These are phyloP conservation scores for Capronia americana DNA, from an alignment of 2,329 filamentous ascomycete genomes.

Conservation along the genomic window DNA sequence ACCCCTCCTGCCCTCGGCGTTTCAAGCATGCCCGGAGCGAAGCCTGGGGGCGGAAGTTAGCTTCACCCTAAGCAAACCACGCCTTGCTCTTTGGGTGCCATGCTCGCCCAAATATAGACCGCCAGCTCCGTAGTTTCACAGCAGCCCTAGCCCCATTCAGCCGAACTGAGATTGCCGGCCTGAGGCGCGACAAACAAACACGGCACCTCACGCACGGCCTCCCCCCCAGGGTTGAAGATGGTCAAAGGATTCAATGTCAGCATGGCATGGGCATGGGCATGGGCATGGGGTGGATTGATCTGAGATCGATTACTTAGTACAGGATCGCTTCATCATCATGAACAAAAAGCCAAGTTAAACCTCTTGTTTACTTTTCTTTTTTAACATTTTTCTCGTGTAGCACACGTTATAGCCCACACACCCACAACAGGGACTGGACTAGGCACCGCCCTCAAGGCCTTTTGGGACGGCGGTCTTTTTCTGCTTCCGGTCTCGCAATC, in stretches of 20 bases:
- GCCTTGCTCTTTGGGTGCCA: conserved; percentile 1
- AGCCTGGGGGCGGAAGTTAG: neutral
- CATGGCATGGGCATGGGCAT: neutral
- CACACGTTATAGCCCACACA: no score
- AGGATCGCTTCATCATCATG: neutral
- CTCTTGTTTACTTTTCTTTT: conserved; percentile 6
- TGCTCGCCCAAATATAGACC: conserved; percentile 8
- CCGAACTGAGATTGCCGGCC: conserved; percentile 4
- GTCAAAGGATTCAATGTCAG: conserved; percentile 4
- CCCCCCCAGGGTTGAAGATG: neutral
- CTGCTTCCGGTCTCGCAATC: neutral
- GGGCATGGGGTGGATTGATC: neutral
- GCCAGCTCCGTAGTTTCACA: conserved; percentile 1
- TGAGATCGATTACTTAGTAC: conserved; percentile 12
- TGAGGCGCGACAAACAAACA: conserved; percentile 1
- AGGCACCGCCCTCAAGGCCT: neutral
- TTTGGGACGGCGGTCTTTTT: neutral
- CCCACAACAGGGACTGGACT: no score
- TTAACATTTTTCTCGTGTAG: neutral
- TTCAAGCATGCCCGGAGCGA: neutral
- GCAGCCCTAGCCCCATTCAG: conserved; percentile 5
- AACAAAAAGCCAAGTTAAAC: conserved; percentile 19
- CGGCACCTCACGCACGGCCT: neutral
- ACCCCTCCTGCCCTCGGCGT: neutral
- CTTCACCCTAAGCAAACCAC: neutral